Base-by-base conservation (phyloP, 1,284 basidiomycete species). In the Athelia psychrophila region DNA sequence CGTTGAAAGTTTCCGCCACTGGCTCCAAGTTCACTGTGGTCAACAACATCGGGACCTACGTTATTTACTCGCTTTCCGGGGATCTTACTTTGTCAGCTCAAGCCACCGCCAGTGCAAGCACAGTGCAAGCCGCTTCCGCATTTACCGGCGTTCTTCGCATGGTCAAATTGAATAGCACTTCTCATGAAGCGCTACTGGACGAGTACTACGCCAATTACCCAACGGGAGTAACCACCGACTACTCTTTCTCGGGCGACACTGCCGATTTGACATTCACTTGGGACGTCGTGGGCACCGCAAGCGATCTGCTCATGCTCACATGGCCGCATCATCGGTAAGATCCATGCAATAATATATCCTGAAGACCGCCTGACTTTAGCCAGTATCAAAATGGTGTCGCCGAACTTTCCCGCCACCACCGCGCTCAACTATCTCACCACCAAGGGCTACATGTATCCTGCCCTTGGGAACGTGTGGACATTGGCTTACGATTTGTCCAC, bases 91-190 rank as follows among this genome's bases (percentile, higher is more conserved):
- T n/a, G 67, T 65, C 33, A 55, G 62, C 20, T n/a, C 30, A 12
- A 69, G 68, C 54, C 2, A 60, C 61, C 2, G 57, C 56, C 22
- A 55, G 56, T 5, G 67, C 61, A 18, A 66, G 64, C 23, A 61
- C 62, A 8, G 55, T 70, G 47, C 54, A 49, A 10, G 68, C 63
- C 20, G 58, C 57, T 12, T 35, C 46, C 10, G 44, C 64, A 55
- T 65, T 78, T 67, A 56, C 67, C 52, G 55, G 75, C 61, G 64
- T 80, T 64, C 54, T 79, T 64, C 55, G 74, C 59, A 53, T 76
- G 53, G 58, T 72, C 60, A 60, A 79, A 65, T 54, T 68, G 12
- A 58, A 62, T 19, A 55, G 61, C 19, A 50, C 65, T 19, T 57
- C 60, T 2, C 66, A 69, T 45, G 56, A 61, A 40, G 54, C 57